phyloP scores from a whole-genome alignment of 805 yeast genomes.

The Henningerozyma blattae region DNA sequence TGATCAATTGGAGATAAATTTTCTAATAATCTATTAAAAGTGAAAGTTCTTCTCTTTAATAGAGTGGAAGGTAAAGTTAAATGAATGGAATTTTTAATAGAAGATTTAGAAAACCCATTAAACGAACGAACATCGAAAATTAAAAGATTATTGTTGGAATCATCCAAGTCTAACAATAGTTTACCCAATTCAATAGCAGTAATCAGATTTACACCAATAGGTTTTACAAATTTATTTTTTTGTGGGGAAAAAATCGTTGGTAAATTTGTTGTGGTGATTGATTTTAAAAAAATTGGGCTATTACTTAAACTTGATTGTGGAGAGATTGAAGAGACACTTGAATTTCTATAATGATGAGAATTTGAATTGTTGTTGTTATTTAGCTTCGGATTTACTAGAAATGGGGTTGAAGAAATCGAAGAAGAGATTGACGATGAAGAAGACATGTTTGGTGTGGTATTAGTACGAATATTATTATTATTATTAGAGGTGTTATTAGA shows the following conservation, averaged over 20 bases:
- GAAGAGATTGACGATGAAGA: background rate
- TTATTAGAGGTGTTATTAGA: too few relatives aligned
- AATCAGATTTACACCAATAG: conserved; percentile 10
- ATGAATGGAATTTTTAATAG: conserved; percentile 52
- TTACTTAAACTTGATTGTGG: background rate
- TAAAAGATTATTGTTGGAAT: conserved; percentile 6
- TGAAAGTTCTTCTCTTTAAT: conserved; percentile 62
- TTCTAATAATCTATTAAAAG: conserved; percentile 47
- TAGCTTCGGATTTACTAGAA: too few relatives aligned
- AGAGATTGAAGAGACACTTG: background rate
- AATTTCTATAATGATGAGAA: background rate
- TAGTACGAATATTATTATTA: background rate
- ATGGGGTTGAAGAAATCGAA: background rate
- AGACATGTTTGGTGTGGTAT: background rate
- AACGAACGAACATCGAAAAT: conserved; percentile 63
- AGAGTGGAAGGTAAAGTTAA: conserved; percentile 86
- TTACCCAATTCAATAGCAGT: conserved; percentile 13
- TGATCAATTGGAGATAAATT: conserved; percentile 44
- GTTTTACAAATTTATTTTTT: conserved; percentile 15
- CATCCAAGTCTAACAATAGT: conserved; percentile 2
- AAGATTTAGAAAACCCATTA: conserved; percentile 52
- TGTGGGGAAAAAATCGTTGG: conserved; percentile 11
- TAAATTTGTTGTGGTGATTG: background rate
- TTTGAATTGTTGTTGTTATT: background rate
- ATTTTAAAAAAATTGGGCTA: background rate